Evolutionary conservation across 257 asterid genomes (phyloP), one percentile per base, ranked within the genome.

Genomic region (Cinchona pubescens): DNA sequence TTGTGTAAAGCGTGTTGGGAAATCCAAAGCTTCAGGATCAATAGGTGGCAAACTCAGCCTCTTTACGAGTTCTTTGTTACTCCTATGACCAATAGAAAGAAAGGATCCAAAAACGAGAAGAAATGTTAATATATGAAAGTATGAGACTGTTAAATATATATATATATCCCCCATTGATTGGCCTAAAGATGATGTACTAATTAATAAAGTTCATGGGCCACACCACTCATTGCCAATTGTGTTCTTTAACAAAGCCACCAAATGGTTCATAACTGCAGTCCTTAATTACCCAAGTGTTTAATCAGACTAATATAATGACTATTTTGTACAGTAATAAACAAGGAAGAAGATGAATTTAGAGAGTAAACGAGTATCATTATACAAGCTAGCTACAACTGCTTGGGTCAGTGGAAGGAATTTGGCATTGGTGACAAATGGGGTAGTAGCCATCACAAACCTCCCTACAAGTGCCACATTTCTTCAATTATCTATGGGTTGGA

Each of bases 1-100:
- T 58, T 84, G 92, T 2, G 92, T 72, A 66, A 80, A 88, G 1
- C 34, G 79, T 11, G 83, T 82, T 13, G 88, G 84, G 40, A 88
- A 88, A 81, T 84, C 75, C 83, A 88, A 51, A 66, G 83, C 84
- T 78, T 84, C 81, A 13, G 86, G 81, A 74, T 79, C 87, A 25
- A 83, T 37, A 37, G 82, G 79, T 21, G 90, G 87, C 46, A 37
- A 75, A 34, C 88, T 71, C 79, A 88, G 74, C 32, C 53, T 65
- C 49, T 79, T 76, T 30, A 77, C 88, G 10, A 86, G 80, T 77
- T 82, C 88, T 65, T 75, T 63, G 73, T 84, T 88, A 25, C 45
- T 78, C 85, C 92, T 88, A 71, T 27, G 48, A 55, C 32, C 45
- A 30, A 60, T 9, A 35, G 19, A 35, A 45, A 8, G 15, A 69